Evolutionary conservation across 805 yeast genomes (phyloP).

Genomic region (Pichia cabralensis): DNA sequence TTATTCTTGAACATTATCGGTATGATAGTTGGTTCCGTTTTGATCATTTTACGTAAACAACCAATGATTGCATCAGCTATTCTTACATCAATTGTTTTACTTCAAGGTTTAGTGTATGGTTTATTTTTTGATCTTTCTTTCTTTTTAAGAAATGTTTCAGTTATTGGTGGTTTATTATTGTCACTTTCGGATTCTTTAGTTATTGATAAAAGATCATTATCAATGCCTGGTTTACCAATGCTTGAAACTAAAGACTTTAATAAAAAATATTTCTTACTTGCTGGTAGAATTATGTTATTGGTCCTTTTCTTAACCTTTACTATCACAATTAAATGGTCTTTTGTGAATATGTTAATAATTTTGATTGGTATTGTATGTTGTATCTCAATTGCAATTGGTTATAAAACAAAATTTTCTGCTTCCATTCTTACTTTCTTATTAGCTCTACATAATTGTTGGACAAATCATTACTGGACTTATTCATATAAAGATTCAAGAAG

Average conservation of each 20-base stretch:
- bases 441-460: conserved; percentile 62
- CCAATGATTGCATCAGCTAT: conserved; percentile 62
- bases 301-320: conserved; percentile 80
- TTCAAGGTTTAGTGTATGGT: conserved; percentile 87
- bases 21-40: conserved; percentile 66
- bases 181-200: conserved; percentile 83
- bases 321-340: conserved; percentile 62
- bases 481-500: conserved; percentile 62
- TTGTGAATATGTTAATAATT: conserved; percentile 53
- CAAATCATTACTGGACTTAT: conserved; percentile 86
- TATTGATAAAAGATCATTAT: conserved; percentile 54
- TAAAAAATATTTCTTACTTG: conserved; percentile 72
- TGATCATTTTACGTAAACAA: conserved; percentile 59
- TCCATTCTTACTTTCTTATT: conserved; percentile 57
- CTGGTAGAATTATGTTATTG: conserved; percentile 81
- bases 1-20: conserved; percentile 50
- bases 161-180: conserved; percentile 84
- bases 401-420: conserved; percentile 86
- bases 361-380: conserved; percentile 63
- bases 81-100: conserved; percentile 57
- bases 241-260: conserved; percentile 54
- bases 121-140: conserved; percentile 71
- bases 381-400: conserved; percentile 78
- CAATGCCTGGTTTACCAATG: conserved; percentile 71
- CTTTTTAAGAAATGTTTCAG: conserved; percentile 78